Base-by-base conservation (phyloP, 2,329 filamentous ascomycete species). In the Calonectria multiphialidica region DNA sequence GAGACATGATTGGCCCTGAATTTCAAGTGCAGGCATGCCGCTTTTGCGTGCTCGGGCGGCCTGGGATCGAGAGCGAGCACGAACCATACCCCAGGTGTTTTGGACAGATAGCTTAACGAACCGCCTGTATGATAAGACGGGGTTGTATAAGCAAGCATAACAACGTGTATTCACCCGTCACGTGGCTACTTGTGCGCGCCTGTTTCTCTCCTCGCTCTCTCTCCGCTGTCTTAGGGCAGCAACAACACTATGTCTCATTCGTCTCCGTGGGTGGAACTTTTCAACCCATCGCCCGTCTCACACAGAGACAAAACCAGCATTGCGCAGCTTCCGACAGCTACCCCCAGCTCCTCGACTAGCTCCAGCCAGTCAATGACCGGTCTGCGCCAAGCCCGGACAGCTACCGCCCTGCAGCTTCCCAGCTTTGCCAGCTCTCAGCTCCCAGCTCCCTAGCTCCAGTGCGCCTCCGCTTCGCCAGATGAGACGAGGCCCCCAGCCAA, bases 271-370 rank as follows among this genome's bases (percentile, higher is more conserved):
- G 30, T 67, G 62, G 62, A 21, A 61, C 64, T 70, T 71, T 77
- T 68, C 72, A 74, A 72, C 53, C 53, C 53, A 59, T 59, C 59
- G 50, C 65, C 65, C 74, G 76, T 79, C 77, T 79, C 73, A 79
- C 76, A 74, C 76, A 72, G 72, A 66, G 71, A 71, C 49, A 37
- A 68, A 68, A 68, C 68, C 44, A 72, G 59, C 68, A 78, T 61
- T 65, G 74, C 75, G 66, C 64, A 78, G 76, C 76, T 78, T 66
- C 53, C 62, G 68, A 70, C 75, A 78, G 77, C 57, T 23, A 15
- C 5, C 30, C 62, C 62, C 64, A 71, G 70, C 70, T 71, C 49
- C 47, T 42, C 15, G 37, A 50, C 62, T 68, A 79, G 77, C 77
- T 79, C 68, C 61, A 73, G 68, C 77, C 72, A 78, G 73, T 77